Conservation (phyloP, 331 rosid genomes). For the Telfairia occidentalis region DNA sequence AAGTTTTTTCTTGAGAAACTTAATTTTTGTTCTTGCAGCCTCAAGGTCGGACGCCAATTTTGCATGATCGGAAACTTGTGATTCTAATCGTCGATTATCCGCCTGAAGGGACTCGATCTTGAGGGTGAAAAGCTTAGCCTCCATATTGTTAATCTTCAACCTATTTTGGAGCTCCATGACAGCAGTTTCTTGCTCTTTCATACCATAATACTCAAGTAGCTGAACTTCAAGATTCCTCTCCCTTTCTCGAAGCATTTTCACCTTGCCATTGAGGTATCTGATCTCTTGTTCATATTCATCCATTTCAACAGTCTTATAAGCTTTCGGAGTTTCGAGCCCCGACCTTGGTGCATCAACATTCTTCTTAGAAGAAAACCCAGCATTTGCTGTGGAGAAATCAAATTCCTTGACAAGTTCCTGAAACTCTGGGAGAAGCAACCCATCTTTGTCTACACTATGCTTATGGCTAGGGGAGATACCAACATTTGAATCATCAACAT, state of each 20-base stretch:
- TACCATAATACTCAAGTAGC: conserved; percentile 73
- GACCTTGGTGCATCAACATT: conserved; percentile 35
- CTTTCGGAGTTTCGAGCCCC: conserved; percentile 27
- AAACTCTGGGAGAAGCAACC: conserved; percentile 34
- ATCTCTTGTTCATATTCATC: conserved; percentile 59
- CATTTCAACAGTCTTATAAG: conserved; percentile 22
- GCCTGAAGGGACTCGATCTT: conserved; percentile 61
- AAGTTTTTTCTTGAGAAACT: conserved; percentile 57
- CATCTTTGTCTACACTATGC: conserved; percentile 37
- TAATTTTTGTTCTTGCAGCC: conserved; percentile 46
- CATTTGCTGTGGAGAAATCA: conserved; percentile 25
- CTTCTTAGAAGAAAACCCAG: conserved; percentile 27
- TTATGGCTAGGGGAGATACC: conserved; percentile 30
- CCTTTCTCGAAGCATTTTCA: conserved; percentile 62
- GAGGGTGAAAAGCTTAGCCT: conserved; percentile 62
- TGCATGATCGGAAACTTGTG: conserved; percentile 38
- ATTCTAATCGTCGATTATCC: conserved; percentile 51
- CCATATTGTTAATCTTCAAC: conserved; percentile 60
- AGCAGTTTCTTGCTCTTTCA: conserved; percentile 70
- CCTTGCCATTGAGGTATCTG: conserved; percentile 40
- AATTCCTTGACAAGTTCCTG: conserved; percentile 39
- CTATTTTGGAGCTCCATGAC: conserved; percentile 79
- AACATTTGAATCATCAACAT: conserved; percentile 22
- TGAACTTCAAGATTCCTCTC: conserved; percentile 64
- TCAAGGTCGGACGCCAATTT: conserved; percentile 54